Evolutionary conservation across 164 flowering plant genomes (phyloP).

Genomic region (Litsea cubeba): DNA sequence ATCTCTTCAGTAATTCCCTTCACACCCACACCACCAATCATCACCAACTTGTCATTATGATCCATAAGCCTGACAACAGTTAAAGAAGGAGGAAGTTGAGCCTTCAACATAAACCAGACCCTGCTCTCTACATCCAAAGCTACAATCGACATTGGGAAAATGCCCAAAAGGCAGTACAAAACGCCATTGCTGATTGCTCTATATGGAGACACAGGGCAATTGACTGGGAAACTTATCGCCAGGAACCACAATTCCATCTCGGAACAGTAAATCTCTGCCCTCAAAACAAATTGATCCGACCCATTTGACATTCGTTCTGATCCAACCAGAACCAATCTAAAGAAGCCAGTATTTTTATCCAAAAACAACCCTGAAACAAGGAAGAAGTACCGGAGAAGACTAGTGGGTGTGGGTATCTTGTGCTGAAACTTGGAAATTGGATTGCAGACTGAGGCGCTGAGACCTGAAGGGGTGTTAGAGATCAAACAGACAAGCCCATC

Average conservation of each 20-base stretch:
- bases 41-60: slow-evolving; percentile 4
- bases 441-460: not conserved
- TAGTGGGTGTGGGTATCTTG: not conserved
- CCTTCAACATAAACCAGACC: slow-evolving; percentile 7
- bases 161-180: slow-evolving; percentile 4
- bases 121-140: not conserved
- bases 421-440: not conserved
- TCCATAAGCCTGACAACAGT: slow-evolving; percentile 9
- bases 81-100: slow-evolving; percentile 4
- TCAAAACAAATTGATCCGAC: not conserved
- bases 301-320: slow-evolving; percentile 2
- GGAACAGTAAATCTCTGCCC: slow-evolving; percentile 1
- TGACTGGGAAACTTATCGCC: slow-evolving; percentile 4
- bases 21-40: slow-evolving; percentile 2
- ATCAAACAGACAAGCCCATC: slow-evolving; percentile 7
- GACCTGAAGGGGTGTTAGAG: not conserved
- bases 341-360: slow-evolving; percentile 1
- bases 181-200: slow-evolving; percentile 7
- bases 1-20: slow-evolving; percentile 5
- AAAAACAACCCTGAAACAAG: slow-evolving; percentile 3
- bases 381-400: slow-evolving; percentile 4
- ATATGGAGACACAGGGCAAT: slow-evolving; percentile 1
- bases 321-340: slow-evolving; percentile 5
- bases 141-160: not conserved
- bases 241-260: slow-evolving; percentile 4